phyloP scores from a whole-genome alignment of 176 grass and related monocot species.

The Aegilops bicornis region DNA sequence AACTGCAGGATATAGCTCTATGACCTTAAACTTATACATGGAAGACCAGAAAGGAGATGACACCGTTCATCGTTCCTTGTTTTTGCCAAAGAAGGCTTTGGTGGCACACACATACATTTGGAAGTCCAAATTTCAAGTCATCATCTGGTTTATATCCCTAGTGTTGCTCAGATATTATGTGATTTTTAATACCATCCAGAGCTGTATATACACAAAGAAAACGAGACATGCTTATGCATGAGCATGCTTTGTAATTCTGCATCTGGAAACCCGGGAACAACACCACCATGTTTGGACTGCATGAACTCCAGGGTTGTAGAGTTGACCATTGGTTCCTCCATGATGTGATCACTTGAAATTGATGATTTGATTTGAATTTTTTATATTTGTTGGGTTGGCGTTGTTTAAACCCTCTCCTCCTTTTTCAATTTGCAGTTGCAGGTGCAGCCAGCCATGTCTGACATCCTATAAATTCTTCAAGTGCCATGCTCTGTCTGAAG shows the following conservation, averaged over 20 bases:
- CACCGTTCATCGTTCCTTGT: not conserved
- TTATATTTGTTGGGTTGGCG: no score
- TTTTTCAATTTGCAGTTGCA: no score
- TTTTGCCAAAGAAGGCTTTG: not conserved
- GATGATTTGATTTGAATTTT: no score
- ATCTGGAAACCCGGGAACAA: not conserved
- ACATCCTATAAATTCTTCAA: no score
- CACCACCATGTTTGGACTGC: not conserved
- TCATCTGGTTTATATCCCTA: not conserved
- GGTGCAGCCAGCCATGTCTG: no score
- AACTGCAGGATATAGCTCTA: slow-evolving; percentile 74
- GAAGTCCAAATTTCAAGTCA: not conserved
- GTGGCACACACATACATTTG: not conserved
- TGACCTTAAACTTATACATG: not conserved
- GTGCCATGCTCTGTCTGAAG: no score
- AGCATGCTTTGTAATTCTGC: not conserved
- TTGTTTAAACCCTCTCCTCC: no score
- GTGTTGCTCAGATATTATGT: not conserved
- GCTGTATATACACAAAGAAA: not conserved
- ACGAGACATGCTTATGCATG: not conserved
- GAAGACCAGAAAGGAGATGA: not conserved
- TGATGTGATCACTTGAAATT: no score
- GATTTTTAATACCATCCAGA: not conserved
- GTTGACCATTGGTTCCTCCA: no score
- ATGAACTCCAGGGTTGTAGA: no score